phyloP scores from a whole-genome alignment of 139 green algal genomes.

The Zygnema circumcarinatum region DNA sequence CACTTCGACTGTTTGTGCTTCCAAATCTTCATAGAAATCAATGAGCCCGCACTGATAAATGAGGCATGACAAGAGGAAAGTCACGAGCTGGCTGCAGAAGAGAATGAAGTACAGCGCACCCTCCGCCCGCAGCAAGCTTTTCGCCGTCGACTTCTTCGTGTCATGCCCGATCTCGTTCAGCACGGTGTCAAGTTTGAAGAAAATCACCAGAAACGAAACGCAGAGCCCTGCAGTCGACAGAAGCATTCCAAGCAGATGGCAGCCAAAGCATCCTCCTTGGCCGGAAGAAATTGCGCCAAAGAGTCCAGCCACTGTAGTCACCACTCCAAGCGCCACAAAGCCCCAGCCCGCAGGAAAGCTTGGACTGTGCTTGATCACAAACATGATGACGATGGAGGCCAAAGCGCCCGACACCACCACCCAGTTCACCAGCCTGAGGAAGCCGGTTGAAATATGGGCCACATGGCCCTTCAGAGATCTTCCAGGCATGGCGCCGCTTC shows the following conservation, averaged over 20 bases:
- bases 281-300: slow-evolving; percentile 32
- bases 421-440: slow-evolving; percentile 49
- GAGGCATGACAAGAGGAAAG: slow-evolving; percentile 29
- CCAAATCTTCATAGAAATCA: slow-evolving; percentile 44
- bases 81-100: slow-evolving; percentile 37
- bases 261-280: slow-evolving; percentile 39
- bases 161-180: not conserved
- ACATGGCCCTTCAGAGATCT: slow-evolving; percentile 38
- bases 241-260: slow-evolving; percentile 37
- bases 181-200: slow-evolving; percentile 31
- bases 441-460: slow-evolving; percentile 35
- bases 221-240: slow-evolving; percentile 40
- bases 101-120: slow-evolving; percentile 50
- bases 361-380: slow-evolving; percentile 31
- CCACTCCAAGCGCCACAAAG: slow-evolving; percentile 25
- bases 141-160: not conserved
- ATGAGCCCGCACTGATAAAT: slow-evolving; percentile 43
- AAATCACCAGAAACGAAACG: slow-evolving; percentile 36
- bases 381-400: slow-evolving; percentile 34
- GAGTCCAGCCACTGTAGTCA: slow-evolving; percentile 38
- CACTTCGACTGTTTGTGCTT: not conserved
- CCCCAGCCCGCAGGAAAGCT: slow-evolving; percentile 43
- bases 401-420: slow-evolving; percentile 31
- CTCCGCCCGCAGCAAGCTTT: slow-evolving; percentile 31
- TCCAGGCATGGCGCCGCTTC: slow-evolving; percentile 18